Conservation (phyloP, 1,139 yeast genomes). For the Dujonia santamariae region DNA sequence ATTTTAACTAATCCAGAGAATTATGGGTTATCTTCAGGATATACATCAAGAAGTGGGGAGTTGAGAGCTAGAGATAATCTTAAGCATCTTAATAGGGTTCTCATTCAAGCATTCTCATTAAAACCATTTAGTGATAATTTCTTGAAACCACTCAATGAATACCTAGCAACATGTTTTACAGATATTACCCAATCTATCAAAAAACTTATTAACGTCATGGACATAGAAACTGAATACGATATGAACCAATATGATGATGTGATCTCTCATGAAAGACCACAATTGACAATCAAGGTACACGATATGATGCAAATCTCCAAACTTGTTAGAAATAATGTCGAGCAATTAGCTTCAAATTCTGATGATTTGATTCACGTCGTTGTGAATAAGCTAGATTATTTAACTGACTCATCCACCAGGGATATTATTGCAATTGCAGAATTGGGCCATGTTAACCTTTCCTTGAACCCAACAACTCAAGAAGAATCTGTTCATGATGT, state of each 20-base stretch:
- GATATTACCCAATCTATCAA: conserved; percentile 42
- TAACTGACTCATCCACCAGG: conserved; percentile 29
- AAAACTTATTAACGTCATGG: conserved; percentile 52
- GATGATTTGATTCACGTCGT: conserved; percentile 59
- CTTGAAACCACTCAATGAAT: conserved; percentile 78
- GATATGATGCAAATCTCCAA: conserved; percentile 65
- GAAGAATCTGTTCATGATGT: conserved; percentile 43
- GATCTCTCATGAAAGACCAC: conserved; percentile 64
- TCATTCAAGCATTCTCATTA: conserved; percentile 66
- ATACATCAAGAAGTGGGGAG: conserved; percentile 9
- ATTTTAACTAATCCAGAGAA: conserved; percentile 68
- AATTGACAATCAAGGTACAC: conserved; percentile 56
- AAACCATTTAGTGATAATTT: conserved; percentile 69
- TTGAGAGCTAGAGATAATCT: conserved; percentile 46
- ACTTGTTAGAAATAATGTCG: conserved; percentile 51
- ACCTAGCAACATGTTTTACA: conserved; percentile 50
- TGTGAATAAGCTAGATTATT: conserved; percentile 27
- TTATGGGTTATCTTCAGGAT: conserved; percentile 38
- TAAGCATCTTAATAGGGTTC: conserved; percentile 53
- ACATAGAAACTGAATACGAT: conserved; percentile 58
- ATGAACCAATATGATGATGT: conserved; percentile 72
- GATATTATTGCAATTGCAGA: conserved; percentile 43
- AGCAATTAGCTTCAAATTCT: conserved; percentile 43
- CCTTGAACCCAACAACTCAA: conserved; percentile 50
- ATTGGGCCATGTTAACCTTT: conserved; percentile 35